Conservation (phyloP, 2,329 filamentous ascomycete genomes). For the Diaporthe sp. region DNA sequence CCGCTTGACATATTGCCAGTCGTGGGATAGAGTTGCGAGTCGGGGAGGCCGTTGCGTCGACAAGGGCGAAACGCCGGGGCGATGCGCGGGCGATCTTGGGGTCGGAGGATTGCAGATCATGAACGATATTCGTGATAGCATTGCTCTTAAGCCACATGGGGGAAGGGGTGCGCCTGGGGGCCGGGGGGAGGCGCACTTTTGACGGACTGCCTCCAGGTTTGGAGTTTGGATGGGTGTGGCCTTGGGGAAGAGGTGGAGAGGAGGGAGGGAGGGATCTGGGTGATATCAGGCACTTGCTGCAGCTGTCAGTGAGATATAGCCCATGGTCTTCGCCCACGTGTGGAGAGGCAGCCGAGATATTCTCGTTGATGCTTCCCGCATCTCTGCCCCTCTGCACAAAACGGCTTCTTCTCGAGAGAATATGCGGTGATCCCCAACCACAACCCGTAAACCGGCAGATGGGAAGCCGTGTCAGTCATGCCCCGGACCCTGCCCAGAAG, state of each 20-base stretch:
- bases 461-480: not conserved
- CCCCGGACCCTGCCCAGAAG: not conserved
- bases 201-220: not conserved
- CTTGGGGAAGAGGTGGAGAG: not conserved
- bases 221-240: not conserved
- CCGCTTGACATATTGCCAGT: not conserved
- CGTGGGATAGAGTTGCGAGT: not conserved
- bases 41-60: not conserved
- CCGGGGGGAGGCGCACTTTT: not conserved
- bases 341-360: too few relatives aligned
- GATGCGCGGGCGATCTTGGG: not conserved
- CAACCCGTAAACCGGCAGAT: not conserved
- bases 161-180: not conserved
- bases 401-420: not conserved
- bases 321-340: not conserved
- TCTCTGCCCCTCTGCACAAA: not conserved
- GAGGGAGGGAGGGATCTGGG: not conserved
- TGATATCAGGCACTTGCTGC: not conserved
- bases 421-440: too few relatives aligned
- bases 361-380: not conserved
- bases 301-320: slow-evolving; percentile 10
- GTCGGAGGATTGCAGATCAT: slow-evolving; percentile 17
- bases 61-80: not conserved
- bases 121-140: slow-evolving; percentile 8
- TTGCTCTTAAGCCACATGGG: slow-evolving; percentile 19